Conservation (phyloP, 1,139 yeast species). For the Cylindricascospora bacillispora region DNA sequence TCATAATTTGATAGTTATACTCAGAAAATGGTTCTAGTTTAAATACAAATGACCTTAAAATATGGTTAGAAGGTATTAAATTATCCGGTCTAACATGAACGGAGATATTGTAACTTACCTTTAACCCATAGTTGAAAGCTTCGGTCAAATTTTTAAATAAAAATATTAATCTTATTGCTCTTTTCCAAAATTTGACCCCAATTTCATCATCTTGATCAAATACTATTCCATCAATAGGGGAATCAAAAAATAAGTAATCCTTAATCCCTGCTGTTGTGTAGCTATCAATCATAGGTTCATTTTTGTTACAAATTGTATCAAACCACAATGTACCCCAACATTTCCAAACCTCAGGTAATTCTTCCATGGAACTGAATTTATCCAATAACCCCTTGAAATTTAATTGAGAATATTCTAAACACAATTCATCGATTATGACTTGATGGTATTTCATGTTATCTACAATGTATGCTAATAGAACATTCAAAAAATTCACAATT, state of each 20-base stretch:
- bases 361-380: constrained; percentile 44
- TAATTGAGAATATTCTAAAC: constrained; percentile 12
- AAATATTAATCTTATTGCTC: constrained; percentile 21
- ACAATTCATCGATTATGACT: constrained; percentile 12
- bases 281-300: constrained; percentile 36
- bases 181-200: constrained; percentile 24
- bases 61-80: constrained; percentile 5
- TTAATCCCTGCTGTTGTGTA: constrained; percentile 45
- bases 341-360: constrained; percentile 65
- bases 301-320: constrained; percentile 32
- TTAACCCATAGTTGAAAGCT: constrained; percentile 14
- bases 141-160: constrained; percentile 20
- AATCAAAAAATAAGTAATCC: constrained; percentile 44
- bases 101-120: constrained; percentile 8
- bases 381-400: constrained; percentile 26
- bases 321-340: constrained; percentile 81
- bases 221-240: constrained; percentile 52
- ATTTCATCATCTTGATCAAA: constrained; percentile 30
- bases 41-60: constrained; percentile 15
- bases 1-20: not conserved
- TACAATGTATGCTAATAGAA: constrained; percentile 21
- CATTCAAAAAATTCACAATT: constrained; percentile 49
- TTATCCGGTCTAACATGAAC: constrained; percentile 11
- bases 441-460: constrained; percentile 14
- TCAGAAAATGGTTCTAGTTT: constrained; percentile 6